phyloP scores from a whole-genome alignment of 306 rosid species.

The Hylodesmum podocarpum region DNA sequence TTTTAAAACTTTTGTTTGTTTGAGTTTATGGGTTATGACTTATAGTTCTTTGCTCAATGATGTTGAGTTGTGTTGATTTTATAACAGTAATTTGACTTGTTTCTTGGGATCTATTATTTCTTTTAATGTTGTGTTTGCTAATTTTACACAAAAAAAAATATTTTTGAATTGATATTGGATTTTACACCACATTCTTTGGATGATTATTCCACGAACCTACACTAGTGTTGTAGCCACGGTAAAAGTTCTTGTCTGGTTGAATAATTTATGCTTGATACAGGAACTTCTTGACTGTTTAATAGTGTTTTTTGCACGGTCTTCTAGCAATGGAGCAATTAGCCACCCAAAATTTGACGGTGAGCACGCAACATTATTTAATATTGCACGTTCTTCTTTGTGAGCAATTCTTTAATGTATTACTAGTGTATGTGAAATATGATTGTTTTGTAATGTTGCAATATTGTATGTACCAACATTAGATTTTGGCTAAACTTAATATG shows the following conservation, averaged over 20 bases:
- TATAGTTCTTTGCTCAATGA: too few relatives aligned
- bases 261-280: slow-evolving; percentile 43
- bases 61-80: too few relatives aligned
- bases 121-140: not conserved
- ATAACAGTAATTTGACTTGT: slow-evolving; percentile 30
- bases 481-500: slow-evolving; percentile 5
- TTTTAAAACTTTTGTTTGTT: too few relatives aligned
- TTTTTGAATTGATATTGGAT: slow-evolving; percentile 5
- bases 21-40: too few relatives aligned
- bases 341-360: slow-evolving; percentile 83
- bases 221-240: slow-evolving; percentile 91
- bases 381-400: not conserved
- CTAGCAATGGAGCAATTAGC: slow-evolving; percentile 88
- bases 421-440: slow-evolving; percentile 6
- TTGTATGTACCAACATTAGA: not conserved
- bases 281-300: slow-evolving; percentile 89
- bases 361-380: slow-evolving; percentile 27
- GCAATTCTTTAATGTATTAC: too few relatives aligned
- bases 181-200: slow-evolving; percentile 86
- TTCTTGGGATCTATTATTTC: slow-evolving; percentile 8
- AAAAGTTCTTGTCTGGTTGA: slow-evolving; percentile 34
- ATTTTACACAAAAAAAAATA: not conserved
- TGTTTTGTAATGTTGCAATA: not conserved
- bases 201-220: slow-evolving; percentile 78
- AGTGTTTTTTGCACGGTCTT: slow-evolving; percentile 93